phyloP scores from a whole-genome alignment of 352 stramenopile genomes.

The Elongisporangium undulatum region DNA sequence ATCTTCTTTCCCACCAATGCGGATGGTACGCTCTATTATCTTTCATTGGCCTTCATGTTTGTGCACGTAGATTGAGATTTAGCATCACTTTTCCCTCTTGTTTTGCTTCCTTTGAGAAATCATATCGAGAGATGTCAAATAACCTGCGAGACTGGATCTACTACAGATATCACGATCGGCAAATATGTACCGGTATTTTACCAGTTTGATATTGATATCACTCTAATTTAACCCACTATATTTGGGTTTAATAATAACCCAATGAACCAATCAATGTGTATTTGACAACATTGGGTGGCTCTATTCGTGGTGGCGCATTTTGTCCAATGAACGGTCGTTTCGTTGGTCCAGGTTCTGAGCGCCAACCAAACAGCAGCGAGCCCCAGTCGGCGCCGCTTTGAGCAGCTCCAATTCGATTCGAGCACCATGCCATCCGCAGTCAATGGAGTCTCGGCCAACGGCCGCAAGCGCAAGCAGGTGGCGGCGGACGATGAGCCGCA shows the following conservation, averaged over 20 bases:
- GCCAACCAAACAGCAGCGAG: neutral
- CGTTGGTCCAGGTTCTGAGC: neutral
- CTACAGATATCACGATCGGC: no score
- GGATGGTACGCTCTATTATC: no score
- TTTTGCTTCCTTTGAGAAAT: no score
- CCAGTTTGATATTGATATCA: no score
- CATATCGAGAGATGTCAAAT: no score
- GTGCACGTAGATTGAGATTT: no score
- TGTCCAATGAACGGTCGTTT: neutral
- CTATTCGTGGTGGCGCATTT: neutral
- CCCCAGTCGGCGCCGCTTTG: neutral
- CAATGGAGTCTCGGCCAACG: neutral
- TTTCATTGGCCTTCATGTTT: no score
- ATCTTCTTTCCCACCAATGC: no score
- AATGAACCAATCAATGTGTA: neutral
- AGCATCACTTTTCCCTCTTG: no score
- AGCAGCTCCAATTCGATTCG: neutral
- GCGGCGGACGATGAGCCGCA: constrained; percentile 5
- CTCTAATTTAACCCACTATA: no score
- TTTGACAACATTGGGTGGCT: neutral
- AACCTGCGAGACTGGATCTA: no score
- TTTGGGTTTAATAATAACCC: neutral
- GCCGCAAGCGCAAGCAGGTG: constrained; percentile 44
- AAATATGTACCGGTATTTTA: no score
- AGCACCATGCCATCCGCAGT: neutral